These are phyloP conservation scores for Discostella pseudostelligera DNA, from an alignment of 108 stramenopile genomes.

Conservation along the genomic window DNA sequence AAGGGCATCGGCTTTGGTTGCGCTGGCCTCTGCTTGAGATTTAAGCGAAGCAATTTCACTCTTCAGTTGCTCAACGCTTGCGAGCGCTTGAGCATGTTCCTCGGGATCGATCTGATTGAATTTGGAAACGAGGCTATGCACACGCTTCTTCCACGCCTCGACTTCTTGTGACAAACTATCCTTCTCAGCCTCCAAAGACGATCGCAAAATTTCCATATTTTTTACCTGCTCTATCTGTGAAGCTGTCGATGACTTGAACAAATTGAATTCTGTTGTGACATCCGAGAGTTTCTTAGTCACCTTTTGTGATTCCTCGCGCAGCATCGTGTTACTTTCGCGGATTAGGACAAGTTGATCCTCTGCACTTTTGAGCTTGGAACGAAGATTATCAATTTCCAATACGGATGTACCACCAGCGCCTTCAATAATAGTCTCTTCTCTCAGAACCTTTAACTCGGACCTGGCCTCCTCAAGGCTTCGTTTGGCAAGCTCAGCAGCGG, in stretches of 20 bases:
- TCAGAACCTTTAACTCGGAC: slow-evolving; percentile 63
- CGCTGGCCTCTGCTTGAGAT: slow-evolving; percentile 60
- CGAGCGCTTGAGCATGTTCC: slow-evolving; percentile 73
- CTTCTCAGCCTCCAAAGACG: slow-evolving; percentile 71
- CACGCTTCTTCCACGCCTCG: slow-evolving; percentile 82
- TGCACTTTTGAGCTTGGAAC: slow-evolving; percentile 49
- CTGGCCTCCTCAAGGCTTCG: slow-evolving; percentile 78
- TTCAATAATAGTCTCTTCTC: slow-evolving; percentile 17
- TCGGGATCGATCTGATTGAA: slow-evolving; percentile 91
- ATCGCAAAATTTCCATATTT: slow-evolving; percentile 61
- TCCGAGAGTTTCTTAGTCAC: slow-evolving; percentile 38
- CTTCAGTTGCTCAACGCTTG: slow-evolving; percentile 55
- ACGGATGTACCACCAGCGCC: slow-evolving; percentile 25
- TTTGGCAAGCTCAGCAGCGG: slow-evolving; percentile 65
- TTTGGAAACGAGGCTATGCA: slow-evolving; percentile 76
- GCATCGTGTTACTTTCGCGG: slow-evolving; percentile 75
- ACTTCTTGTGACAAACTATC: slow-evolving; percentile 79
- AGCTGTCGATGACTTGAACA: slow-evolving; percentile 41
- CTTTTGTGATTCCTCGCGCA: slow-evolving; percentile 66
- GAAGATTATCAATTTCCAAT: slow-evolving; percentile 19
- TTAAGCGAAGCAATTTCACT: slow-evolving; percentile 50
- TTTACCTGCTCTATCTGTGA: slow-evolving; percentile 50
- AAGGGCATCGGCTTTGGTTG: slow-evolving; percentile 58
- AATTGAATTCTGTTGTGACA: slow-evolving; percentile 42
- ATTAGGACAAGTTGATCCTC: slow-evolving; percentile 73